phyloP scores from a whole-genome alignment of 2,329 filamentous ascomycete genomes.

The Dothideomycetidae sp. region DNA sequence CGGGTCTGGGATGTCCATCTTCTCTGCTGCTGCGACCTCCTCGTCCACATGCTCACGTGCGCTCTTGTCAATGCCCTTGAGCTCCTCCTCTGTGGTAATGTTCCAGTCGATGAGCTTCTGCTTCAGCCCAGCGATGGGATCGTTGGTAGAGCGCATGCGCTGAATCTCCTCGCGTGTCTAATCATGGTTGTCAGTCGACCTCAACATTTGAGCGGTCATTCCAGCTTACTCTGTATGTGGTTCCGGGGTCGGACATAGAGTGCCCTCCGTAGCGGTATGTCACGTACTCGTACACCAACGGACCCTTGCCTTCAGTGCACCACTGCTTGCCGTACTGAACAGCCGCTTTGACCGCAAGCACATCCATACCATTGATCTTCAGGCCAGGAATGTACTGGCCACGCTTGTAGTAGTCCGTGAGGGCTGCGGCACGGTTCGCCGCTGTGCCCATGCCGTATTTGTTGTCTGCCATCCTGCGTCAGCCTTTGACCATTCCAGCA shows the following conservation, averaged over 20 bases:
- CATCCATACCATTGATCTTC: conserved; percentile 99
- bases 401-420: conserved; percentile 99
- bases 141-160: conserved; percentile 97
- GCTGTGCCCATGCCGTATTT: conserved; percentile 99
- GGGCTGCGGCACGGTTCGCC: conserved; percentile 78
- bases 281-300: conserved; percentile 94
- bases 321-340: conserved; percentile 89
- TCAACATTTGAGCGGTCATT: neutral
- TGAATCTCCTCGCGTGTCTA: conserved; percentile 94
- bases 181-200: neutral
- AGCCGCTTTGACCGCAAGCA: conserved; percentile 92
- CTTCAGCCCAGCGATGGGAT: conserved; percentile 95
- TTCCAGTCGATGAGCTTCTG: conserved; percentile 96
- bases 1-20: conserved; percentile 66
- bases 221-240: conserved; percentile 63
- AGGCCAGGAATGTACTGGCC: conserved; percentile 98
- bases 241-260: conserved; percentile 99
- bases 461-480: conserved; percentile 57
- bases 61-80: conserved; percentile 92
- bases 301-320: conserved; percentile 69
- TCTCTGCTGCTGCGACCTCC: conserved; percentile 82
- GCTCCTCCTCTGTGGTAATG: conserved; percentile 80
- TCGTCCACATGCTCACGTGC: conserved; percentile 72
- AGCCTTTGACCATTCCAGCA: conserved; percentile 13
- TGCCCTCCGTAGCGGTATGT: conserved; percentile 99